These are phyloP conservation scores for Saccharomyces hybrid DNA, from an alignment of 1,139 yeast genomes.

Conservation along the genomic window DNA sequence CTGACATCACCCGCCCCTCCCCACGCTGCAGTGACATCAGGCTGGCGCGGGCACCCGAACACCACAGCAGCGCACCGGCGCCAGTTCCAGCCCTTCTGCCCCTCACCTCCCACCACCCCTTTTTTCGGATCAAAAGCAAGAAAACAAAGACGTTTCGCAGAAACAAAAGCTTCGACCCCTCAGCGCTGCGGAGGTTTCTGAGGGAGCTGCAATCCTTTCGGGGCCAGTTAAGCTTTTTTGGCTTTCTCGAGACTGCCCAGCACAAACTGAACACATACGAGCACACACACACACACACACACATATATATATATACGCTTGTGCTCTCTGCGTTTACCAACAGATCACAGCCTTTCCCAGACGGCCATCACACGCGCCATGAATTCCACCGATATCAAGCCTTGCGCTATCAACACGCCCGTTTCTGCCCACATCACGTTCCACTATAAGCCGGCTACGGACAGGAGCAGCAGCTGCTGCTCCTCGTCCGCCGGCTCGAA, in stretches of 20 bases:
- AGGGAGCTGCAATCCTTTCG: not conserved
- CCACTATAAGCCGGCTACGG: constrained; percentile 6
- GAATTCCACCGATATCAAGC: not conserved
- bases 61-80: not conserved
- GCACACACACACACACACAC: no score
- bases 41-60: not conserved
- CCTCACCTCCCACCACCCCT: not conserved
- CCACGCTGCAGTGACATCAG: not conserved
- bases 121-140: not conserved
- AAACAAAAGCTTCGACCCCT: not conserved
- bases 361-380: not conserved
- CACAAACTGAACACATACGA: no score
- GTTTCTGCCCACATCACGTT: constrained; percentile 11
- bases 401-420: constrained; percentile 6
- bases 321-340: not conserved
- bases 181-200: not conserved
- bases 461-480: no score
- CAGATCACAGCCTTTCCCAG: no score
- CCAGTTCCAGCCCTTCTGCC: not conserved
- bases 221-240: not conserved
- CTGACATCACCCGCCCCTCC: not conserved
- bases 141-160: not conserved
- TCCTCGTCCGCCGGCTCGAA: no score
- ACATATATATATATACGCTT: no score
- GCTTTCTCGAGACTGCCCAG: not conserved